A percentile compares a stretch with the other conserved stretches of the same genome.
Evolutionary conservation across 2,329 filamentous ascomycete species (phyloP).

Genomic region (Aspergillus sojae): DNA sequence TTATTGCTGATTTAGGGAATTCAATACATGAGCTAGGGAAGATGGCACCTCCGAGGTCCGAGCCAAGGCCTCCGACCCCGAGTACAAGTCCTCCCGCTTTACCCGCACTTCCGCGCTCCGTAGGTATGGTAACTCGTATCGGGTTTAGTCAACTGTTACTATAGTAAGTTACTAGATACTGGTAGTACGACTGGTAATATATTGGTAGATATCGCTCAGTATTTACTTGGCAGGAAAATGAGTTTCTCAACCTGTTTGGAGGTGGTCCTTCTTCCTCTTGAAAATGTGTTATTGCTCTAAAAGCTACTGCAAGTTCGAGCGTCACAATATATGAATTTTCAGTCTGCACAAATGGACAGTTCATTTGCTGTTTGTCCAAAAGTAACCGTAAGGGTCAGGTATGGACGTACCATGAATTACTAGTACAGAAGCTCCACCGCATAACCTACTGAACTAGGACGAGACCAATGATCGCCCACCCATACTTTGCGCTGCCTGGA

Average conservation of each 20-base stretch:
- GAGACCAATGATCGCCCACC: conserved; percentile 5
- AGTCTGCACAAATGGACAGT: not conserved
- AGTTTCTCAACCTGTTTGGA: too few species aligned
- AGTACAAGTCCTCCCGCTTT: not conserved
- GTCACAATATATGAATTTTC: not conserved
- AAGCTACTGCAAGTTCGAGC: not conserved
- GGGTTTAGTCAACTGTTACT: not conserved
- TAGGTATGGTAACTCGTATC: not conserved
- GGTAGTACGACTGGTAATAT: too few species aligned
- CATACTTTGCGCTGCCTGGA: not conserved
- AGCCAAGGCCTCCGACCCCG: conserved; percentile 17
- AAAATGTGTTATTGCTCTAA: too few species aligned
- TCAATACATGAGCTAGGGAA: conserved; percentile 7
- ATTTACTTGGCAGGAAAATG: not conserved
- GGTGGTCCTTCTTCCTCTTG: too few species aligned
- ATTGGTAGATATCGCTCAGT: not conserved
- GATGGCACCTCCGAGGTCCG: conserved; percentile 26
- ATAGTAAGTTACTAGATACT: conserved; percentile 8
- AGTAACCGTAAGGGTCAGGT: not conserved
- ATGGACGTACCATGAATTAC: not conserved
- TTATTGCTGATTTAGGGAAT: conserved; percentile 17
- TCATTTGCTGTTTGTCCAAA: not conserved
- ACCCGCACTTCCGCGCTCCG: conserved; percentile 20
- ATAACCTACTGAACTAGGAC: conserved; percentile 5
- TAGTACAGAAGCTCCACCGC: conserved; percentile 1